Base-by-base conservation (phyloP, 208 protist species). In the Leishmania guyanensis region DNA sequence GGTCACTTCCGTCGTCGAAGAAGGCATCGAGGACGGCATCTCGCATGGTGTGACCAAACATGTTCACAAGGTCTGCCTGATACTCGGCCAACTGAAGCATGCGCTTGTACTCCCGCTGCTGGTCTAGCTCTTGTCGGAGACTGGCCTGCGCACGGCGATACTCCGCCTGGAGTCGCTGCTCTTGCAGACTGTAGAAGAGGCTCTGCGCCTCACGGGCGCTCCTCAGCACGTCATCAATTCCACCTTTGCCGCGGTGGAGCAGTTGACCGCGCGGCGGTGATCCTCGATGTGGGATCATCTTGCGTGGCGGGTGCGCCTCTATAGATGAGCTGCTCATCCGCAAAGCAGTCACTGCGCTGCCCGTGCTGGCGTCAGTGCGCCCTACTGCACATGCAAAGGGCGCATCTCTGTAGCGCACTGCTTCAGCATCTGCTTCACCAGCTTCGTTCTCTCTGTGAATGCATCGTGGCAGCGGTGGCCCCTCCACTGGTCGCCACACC, bases 41-140 rank as follows among this genome's bases (percentile, higher is more conserved):
- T 12, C 81, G 77, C 84, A 94, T 87, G 17, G 77, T 84, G 14
- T 86, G 88, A 2, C 89, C 91, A 54, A 84, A 93, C 36, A 91
- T 74, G 60, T 91, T 84, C 50, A 91, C 89, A 16, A 94, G 83
- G 51, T 94, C 91, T 54, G 89, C 86, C 70, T 94, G 86, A 73
- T 92, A 92, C 39, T 86, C 84, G 0, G 81, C 77, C 26, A 91
- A 77, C 17, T 76, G 48, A 22, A 81, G 82, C 79, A 86, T 84
- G 17, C 85, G 81, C n/a, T 88, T 88, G 62, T 86, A 84, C 43
- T 85, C 54, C 16, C 81, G 76, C 82, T 94, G 91, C 50, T 80
- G 60, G 58, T 93, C 91, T n/a, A 94, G 78, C 48, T 88, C 89
- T 3, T 46, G 70, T 26, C 76, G 82, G 33, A 90, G 79, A 9